A percentile compares a stretch with the other conserved stretches of the same genome.
phyloP scores from a whole-genome alignment of 2,329 filamentous ascomycete genomes.

The Botryotinia globosa region DNA sequence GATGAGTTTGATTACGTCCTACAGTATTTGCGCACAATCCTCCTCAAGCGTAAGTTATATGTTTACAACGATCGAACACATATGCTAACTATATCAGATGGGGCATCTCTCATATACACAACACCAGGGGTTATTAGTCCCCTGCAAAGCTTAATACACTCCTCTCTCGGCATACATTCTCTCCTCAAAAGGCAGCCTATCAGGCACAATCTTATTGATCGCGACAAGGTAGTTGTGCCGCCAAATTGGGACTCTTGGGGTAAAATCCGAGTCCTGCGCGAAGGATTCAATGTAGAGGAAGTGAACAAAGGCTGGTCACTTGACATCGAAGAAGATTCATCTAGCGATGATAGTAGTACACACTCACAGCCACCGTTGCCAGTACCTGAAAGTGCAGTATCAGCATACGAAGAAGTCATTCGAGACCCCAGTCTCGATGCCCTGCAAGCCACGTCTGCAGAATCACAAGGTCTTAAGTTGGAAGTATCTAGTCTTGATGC shows the following conservation, averaged over 20 bases:
- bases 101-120: constrained; percentile 81
- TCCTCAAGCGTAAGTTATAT: constrained; percentile 70
- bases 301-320: constrained; percentile 82
- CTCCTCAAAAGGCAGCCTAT: constrained; percentile 74
- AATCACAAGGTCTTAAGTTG: constrained; percentile 40
- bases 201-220: constrained; percentile 87
- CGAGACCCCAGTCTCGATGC: constrained; percentile 68
- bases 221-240: constrained; percentile 90
- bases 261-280: constrained; percentile 88
- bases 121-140: constrained; percentile 73
- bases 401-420: constrained; percentile 76
- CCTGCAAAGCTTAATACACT: constrained; percentile 77
- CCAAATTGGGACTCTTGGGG: constrained; percentile 99
- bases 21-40: constrained; percentile 84
- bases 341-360: constrained; percentile 36
- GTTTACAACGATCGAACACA: not conserved
- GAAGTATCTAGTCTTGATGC: constrained; percentile 68
- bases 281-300: constrained; percentile 87
- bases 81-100: constrained; percentile 52
- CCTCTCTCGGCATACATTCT: constrained; percentile 81
- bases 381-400: constrained; percentile 57
- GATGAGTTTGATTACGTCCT: constrained; percentile 95
- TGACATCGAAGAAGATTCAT: constrained; percentile 64
- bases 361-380: constrained; percentile 24
- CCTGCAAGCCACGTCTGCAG: constrained; percentile 51